phyloP scores from a whole-genome alignment of 2,329 filamentous ascomycete genomes.

The Zasmidium cellare region DNA sequence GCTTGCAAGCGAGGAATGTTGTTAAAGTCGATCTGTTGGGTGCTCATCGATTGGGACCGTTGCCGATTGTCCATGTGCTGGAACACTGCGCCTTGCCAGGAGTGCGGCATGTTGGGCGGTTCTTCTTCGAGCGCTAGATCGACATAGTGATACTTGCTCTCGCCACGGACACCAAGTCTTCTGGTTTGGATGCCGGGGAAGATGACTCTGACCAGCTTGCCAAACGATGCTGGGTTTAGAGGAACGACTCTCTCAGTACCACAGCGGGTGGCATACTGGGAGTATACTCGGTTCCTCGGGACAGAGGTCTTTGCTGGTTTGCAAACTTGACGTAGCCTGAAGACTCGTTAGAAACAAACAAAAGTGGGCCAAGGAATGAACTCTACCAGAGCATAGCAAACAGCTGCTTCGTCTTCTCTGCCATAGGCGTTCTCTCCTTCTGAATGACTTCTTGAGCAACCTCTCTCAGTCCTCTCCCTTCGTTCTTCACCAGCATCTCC shows the following conservation, averaged over 20 bases:
- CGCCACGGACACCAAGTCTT: slow-evolving; percentile 85
- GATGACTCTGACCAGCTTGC: slow-evolving; percentile 92
- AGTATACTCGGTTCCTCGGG: slow-evolving; percentile 88
- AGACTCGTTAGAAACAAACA: slow-evolving; percentile 28
- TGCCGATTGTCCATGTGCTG: slow-evolving; percentile 23
- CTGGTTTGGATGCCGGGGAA: slow-evolving; percentile 94
- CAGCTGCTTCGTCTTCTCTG: slow-evolving; percentile 79
- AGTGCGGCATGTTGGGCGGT: slow-evolving; percentile 24
- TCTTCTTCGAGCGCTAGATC: slow-evolving; percentile 54
- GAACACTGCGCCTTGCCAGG: slow-evolving; percentile 21
- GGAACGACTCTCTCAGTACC: slow-evolving; percentile 92
- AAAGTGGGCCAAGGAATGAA: slow-evolving; percentile 14
- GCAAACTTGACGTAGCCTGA: slow-evolving; percentile 73
- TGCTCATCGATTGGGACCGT: slow-evolving; percentile 32
- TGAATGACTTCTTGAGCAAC: slow-evolving; percentile 75
- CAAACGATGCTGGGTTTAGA: slow-evolving; percentile 94
- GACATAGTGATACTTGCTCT: slow-evolving; percentile 96
- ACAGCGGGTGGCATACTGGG: slow-evolving; percentile 90
- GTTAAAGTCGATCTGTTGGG: slow-evolving; percentile 37
- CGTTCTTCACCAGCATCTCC: slow-evolving; percentile 70
- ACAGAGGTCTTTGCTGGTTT: slow-evolving; percentile 79
- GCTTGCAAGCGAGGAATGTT: slow-evolving; percentile 48
- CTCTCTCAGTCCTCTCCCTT: slow-evolving; percentile 66
- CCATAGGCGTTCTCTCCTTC: slow-evolving; percentile 77
- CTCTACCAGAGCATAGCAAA: slow-evolving; percentile 86